Percentiles rank a stretch among this genome's conserved stretches.
Conservation (phyloP, 2,329 filamentous ascomycete species). For the Colletotrichum sp. region DNA sequence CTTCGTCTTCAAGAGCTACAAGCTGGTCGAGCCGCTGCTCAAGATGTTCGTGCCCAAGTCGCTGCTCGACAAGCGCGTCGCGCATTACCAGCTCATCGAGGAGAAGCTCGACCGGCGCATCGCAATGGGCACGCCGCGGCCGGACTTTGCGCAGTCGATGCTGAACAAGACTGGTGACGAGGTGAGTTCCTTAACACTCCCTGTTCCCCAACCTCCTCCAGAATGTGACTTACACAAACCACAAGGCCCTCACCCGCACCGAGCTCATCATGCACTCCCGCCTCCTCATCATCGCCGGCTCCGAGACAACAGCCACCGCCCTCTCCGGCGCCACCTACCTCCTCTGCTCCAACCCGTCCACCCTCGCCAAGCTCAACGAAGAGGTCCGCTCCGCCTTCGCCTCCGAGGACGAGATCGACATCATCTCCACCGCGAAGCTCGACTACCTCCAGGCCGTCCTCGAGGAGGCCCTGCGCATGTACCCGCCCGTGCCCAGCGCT, state of each 20-base stretch:
- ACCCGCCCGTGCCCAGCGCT: constrained; percentile 33
- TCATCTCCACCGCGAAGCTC: constrained; percentile 33
- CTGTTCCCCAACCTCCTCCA: too few relatives aligned
- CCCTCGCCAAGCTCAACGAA: constrained; percentile 32
- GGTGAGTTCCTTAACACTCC: neutral
- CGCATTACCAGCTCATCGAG: neutral
- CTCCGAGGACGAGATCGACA: constrained; percentile 39
- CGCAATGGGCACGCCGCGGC: constrained; percentile 7
- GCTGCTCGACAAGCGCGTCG: neutral
- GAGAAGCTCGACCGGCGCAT: constrained; percentile 18
- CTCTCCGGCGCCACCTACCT: constrained; percentile 31
- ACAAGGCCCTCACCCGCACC: constrained; percentile 12
- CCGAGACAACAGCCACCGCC: constrained; percentile 38
- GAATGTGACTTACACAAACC: neutral
- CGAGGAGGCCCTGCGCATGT: constrained; percentile 48
- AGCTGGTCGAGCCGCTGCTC: neutral
- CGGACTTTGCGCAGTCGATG: constrained; percentile 24
- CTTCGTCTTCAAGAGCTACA: neutral
- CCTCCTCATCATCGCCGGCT: constrained; percentile 36
- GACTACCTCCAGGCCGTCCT: constrained; percentile 45
- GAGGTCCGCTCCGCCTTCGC: constrained; percentile 43
- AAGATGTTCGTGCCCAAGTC: neutral
- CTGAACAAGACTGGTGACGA: constrained; percentile 17
- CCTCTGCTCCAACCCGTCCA: constrained; percentile 33
- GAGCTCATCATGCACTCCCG: constrained; percentile 23